A percentile compares a stretch with the other conserved stretches of the same genome.
Evolutionary conservation across 805 yeast species (phyloP).

Genomic region (Hagleromyces aurorensis): DNA sequence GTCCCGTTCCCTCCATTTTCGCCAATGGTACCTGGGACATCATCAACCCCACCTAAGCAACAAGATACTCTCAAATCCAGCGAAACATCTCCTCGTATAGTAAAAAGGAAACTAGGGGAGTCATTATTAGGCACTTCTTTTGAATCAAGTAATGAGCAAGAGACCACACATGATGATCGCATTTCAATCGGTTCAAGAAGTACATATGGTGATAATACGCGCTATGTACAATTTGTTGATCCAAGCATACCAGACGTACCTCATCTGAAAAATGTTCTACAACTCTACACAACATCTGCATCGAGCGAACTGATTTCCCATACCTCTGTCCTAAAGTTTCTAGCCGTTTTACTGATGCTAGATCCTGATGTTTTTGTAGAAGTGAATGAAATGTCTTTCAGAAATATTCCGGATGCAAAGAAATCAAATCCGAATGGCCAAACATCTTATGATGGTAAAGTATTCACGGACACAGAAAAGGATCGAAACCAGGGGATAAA

Average conservation of each 20-base stretch:
- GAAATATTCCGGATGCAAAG: constrained; percentile 15
- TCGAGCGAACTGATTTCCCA: constrained; percentile 24
- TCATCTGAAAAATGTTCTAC: constrained; percentile 17
- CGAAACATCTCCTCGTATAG: too few relatives aligned
- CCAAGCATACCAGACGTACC: constrained; percentile 5
- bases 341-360: constrained; percentile 19
- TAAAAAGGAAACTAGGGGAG: too few relatives aligned
- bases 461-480: constrained; percentile 9
- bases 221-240: too few relatives aligned
- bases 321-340: constrained; percentile 22
- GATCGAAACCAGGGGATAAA: constrained; percentile 10
- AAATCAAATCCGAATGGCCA: constrained; percentile 1
- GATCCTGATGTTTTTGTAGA: constrained; percentile 23
- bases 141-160: too few relatives aligned
- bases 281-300: constrained; percentile 20
- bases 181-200: too few relatives aligned
- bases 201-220: too few relatives aligned
- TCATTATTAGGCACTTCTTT: too few relatives aligned
- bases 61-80: too few relatives aligned
- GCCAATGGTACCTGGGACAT: constrained; percentile 1
- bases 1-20: not conserved
- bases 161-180: too few relatives aligned
- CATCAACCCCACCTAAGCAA: constrained; percentile 1
- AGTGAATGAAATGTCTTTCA: constrained; percentile 18
- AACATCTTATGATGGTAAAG: not conserved